Percentiles rank a stretch among this genome's conserved stretches.
These are phyloP conservation scores for Melocanna baccifera DNA, from an alignment of 176 grass and related monocot genomes.

Conservation along the genomic window DNA sequence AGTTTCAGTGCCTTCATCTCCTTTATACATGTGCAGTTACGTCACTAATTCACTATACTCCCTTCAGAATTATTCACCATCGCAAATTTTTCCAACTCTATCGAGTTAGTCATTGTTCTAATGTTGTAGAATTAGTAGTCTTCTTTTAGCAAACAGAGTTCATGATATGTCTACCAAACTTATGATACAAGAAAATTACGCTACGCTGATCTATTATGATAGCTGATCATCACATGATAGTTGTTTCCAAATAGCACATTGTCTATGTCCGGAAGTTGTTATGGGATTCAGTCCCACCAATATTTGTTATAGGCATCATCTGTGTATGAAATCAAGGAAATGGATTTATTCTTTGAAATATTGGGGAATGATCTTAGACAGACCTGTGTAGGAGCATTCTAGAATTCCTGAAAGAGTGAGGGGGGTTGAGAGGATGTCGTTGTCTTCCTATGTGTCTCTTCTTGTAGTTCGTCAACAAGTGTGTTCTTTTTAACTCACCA, in stretches of 20 bases:
- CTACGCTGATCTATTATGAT: neutral
- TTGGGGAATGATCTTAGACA: neutral
- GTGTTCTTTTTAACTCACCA: neutral
- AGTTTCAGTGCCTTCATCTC: slow-evolving; percentile 7
- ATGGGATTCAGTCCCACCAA: neutral
- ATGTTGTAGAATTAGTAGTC: neutral
- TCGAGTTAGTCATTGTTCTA: neutral
- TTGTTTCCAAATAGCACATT: neutral
- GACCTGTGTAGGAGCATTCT: neutral
- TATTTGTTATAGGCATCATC: neutral
- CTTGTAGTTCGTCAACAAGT: neutral
- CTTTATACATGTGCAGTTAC: neutral
- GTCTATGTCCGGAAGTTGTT: neutral
- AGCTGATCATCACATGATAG: neutral
- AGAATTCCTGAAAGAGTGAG: neutral
- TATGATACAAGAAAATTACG: neutral
- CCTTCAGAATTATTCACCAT: neutral
- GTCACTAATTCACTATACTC: neutral
- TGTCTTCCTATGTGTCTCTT: neutral
- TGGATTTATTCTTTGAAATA: neutral
- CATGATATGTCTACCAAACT: neutral
- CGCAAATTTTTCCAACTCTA: too few species aligned
- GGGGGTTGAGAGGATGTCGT: too few species aligned
- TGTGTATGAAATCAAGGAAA: neutral
- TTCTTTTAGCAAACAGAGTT: neutral